Base-by-base conservation (phyloP, 495 filamentous ascomycete species). In the Aspergillus conjunctus region DNA sequence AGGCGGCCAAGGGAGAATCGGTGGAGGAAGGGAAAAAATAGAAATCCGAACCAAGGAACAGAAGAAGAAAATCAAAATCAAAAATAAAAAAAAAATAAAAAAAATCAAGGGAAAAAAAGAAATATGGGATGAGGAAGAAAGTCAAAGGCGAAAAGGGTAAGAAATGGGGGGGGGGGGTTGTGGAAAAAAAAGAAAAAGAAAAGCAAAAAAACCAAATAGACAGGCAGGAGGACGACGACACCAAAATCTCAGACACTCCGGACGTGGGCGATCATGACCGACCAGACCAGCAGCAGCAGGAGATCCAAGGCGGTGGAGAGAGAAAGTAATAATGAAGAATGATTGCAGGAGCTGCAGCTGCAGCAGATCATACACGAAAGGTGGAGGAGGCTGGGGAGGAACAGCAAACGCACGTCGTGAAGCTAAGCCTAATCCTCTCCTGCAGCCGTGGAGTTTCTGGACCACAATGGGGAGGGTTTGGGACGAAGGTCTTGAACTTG, bases 21-120 rank as follows among this genome's bases (percentile, higher is more conserved):
- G 58, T 67, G 73, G 72, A 73, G 72, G 64, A 66, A 68, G 26
- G 67, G 61, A 64, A 68, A 70, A 74, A 71, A 73, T 69, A 73
- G 67, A 69, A 69, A 67, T 67, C 44, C 60, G 53, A 59, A 49
- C 56, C 52, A 58, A 48, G 60, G 63, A 43, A 51, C 57, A 64
- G 59, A 65, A 61, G 65, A 63, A 63, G 55, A 53, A 60, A 64
- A 60, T 59, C 55, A 49, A 63, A 59, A 59, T 51, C 5, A 26
- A 26, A 26, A 26, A 26, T 26, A 68, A 50, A 66, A 52, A 56
- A 45, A 39, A 33, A 30, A 60, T 46, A 49, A 67, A 50, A 59
- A 32, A 58, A 57, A 58, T 39, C 58, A 56, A 64, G 34, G 45
- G 45, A 41, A 56, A 68, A 49, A 59, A 61, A 56, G 31, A 54